Evolutionary conservation across 371 early-diverging fungal species (phyloP), one percentile per base, ranked within the genome.

Genomic region (Circinella minor): DNA sequence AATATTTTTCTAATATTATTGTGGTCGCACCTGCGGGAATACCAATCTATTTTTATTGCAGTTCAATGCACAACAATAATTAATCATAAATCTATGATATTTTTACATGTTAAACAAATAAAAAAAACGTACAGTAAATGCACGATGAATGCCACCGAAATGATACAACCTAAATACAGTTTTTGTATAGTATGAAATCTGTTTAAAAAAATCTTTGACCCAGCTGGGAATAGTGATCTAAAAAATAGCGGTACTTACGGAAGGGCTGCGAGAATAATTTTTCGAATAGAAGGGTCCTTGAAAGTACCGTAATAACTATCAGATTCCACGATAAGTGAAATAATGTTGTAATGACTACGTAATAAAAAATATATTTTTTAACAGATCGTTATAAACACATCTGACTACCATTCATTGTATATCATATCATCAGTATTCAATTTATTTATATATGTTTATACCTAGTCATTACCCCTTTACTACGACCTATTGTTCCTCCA

Each of bases 1-100:
- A 89, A 73, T 91, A 95, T 66, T 86, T 89, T 20, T 86, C 86
- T 65, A 93, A 71, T 36, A 93, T 79, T 1, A 93, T 83, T 6
- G 11, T 11, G 6, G n/a, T 57, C 4, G 11, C 18, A 34, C 57
- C 57, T 10, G 57, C 4, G 0, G 57, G 6, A 43, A 43, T 43
- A 9, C 43, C 43, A 6, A 43, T 9, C 43, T 43, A 43, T 43
- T 43, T 43, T 43, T 27, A 27, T 27, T 27, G 27, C 27, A 27
- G n/a, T 27, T 27, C 2, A 27, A 27, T 27, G 2, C 27, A 43
- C 43, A 43, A 9, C 1, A 43, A 43, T n/a, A 43, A 43, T 43
- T 6, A 9, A 11, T 43, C 3, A 43, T 43, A 60, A 10, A 1
- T 43, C 0, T 27, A 27, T 27, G 27, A 27, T 27, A 27, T 27